Percentiles rank a stretch among this genome's conserved stretches.
Evolutionary conservation across 1,139 yeast species (phyloP).

Genomic region (Kodamaea derodonti): DNA sequence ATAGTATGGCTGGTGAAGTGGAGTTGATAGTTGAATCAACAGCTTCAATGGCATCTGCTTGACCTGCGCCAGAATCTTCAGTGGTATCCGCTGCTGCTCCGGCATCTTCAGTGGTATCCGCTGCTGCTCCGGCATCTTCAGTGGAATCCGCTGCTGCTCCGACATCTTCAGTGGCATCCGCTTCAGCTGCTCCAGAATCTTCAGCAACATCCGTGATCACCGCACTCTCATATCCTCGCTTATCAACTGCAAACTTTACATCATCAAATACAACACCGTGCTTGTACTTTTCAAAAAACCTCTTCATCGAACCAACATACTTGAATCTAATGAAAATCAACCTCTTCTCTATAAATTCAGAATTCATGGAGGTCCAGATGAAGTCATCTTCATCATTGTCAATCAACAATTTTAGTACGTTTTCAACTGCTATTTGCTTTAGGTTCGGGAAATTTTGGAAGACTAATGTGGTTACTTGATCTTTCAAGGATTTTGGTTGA

Average conservation of each 20-base stretch:
- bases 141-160: not conserved
- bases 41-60: slow-evolving; percentile 6
- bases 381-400: slow-evolving; percentile 3
- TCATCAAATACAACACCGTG: slow-evolving; percentile 1
- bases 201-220: not conserved
- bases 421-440: slow-evolving; percentile 26
- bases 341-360: slow-evolving; percentile 24
- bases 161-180: not conserved
- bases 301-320: slow-evolving; percentile 12
- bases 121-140: not conserved
- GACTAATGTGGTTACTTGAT: slow-evolving; percentile 36
- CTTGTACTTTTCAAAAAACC: slow-evolving; percentile 11
- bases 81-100: not conserved
- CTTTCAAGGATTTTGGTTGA: slow-evolving; percentile 28
- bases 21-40: slow-evolving; percentile 11
- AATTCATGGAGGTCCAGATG: slow-evolving; percentile 26
- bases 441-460: slow-evolving; percentile 34
- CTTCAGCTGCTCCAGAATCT: not conserved
- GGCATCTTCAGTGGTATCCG: not conserved
- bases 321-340: slow-evolving; percentile 27
- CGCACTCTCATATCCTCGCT: not conserved
- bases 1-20: not conserved
- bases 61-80: not conserved
- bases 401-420: slow-evolving; percentile 16
- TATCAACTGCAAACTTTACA: not conserved